phyloP scores from a whole-genome alignment of 1,139 yeast species.

The Petasospora fabianii region DNA sequence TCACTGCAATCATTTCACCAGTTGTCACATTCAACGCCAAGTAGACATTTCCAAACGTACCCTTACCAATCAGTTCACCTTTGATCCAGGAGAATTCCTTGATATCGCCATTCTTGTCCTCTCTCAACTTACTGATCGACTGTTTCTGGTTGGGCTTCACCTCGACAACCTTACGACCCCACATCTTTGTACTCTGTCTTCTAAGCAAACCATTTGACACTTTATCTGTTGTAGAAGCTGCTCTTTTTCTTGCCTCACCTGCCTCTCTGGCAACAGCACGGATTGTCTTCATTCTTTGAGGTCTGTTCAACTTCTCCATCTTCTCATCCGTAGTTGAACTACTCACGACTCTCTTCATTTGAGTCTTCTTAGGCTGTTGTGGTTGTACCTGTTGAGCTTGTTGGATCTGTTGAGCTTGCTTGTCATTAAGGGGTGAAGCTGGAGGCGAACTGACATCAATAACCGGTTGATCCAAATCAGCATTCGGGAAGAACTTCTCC shows the following conservation, averaged over 20 bases:
- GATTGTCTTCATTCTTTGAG: constrained; percentile 74
- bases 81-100: constrained; percentile 90
- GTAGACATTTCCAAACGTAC: constrained; percentile 95
- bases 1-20: constrained; percentile 98
- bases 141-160: constrained; percentile 73
- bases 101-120: constrained; percentile 56
- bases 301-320: constrained; percentile 24
- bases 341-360: constrained; percentile 16
- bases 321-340: constrained; percentile 21
- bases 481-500: constrained; percentile 87
- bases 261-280: constrained; percentile 94
- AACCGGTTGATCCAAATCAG: constrained; percentile 90
- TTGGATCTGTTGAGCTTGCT: too few relatives aligned
- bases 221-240: constrained; percentile 28
- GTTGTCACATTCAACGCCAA: constrained; percentile 92
- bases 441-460: constrained; percentile 70
- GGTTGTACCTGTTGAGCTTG: too few relatives aligned
- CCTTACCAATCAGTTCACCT: constrained; percentile 95
- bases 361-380: constrained; percentile 9
- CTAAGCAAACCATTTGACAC: constrained; percentile 37
- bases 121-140: constrained; percentile 56
- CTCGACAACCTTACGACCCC: constrained; percentile 95
- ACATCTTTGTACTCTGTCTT: constrained; percentile 87
- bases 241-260: constrained; percentile 49
- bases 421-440: constrained; percentile 41